A percentile compares a stretch with the other conserved stretches of the same genome.
phyloP scores from a whole-genome alignment of 495 filamentous ascomycete species.

The Letharia lupina region DNA sequence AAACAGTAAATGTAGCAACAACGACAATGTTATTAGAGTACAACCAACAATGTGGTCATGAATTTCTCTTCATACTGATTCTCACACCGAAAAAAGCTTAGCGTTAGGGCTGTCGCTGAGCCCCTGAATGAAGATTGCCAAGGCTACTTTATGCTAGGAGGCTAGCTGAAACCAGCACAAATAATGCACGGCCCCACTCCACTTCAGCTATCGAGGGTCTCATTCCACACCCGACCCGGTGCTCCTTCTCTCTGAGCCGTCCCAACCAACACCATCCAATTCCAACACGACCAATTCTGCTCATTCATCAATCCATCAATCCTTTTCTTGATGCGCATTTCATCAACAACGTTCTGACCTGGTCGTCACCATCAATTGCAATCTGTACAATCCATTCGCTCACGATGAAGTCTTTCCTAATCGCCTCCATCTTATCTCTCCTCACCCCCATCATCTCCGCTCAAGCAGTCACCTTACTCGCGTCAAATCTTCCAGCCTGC shows the following conservation, averaged over 20 bases:
- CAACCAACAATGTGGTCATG: no score
- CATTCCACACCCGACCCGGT: neutral
- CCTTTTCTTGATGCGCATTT: neutral
- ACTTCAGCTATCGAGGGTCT: no score
- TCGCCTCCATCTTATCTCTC: conserved; percentile 25
- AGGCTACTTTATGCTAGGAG: neutral
- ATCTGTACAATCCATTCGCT: neutral
- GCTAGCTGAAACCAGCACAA: conserved; percentile 4
- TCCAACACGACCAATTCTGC: neutral
- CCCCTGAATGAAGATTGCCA: neutral
- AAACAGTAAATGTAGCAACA: no score
- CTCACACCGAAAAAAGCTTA: no score
- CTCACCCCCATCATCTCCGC: conserved; percentile 39
- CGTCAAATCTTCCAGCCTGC: conserved; percentile 43
- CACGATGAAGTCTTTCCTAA: conserved; percentile 20
- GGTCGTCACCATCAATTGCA: neutral
- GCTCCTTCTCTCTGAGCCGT: conserved; percentile 2
- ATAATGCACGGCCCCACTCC: neutral
- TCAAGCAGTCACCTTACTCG: conserved; percentile 20
- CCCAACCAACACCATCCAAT: conserved; percentile 5
- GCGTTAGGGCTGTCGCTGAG: neutral
- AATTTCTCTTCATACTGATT: no score
- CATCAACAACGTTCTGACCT: conserved; percentile 8
- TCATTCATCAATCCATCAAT: neutral
- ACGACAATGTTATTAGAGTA: no score